Evolutionary conservation across 352 stramenopile genomes (phyloP).

Genomic region (Phytophthora sp.): DNA sequence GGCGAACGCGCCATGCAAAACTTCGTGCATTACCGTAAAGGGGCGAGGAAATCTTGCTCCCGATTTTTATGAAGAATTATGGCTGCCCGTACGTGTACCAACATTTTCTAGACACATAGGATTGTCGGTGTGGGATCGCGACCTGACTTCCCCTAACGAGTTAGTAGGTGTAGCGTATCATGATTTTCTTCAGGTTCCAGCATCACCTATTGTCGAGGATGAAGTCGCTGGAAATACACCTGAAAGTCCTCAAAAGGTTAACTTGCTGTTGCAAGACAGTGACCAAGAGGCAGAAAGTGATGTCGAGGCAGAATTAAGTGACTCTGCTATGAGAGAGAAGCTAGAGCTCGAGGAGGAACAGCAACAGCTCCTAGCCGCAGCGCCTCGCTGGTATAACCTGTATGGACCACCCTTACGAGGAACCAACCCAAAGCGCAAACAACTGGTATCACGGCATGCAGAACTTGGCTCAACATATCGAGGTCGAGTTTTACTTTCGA

Average conservation of each 20-base stretch:
- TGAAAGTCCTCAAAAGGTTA: slow-evolving; percentile 1
- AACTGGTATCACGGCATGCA: slow-evolving; percentile 61
- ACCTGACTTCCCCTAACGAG: slow-evolving; percentile 71
- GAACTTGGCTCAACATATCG: slow-evolving; percentile 84
- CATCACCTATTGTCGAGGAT: neutral
- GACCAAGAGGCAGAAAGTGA: slow-evolving; percentile 4
- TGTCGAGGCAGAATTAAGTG: neutral
- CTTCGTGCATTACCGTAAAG: slow-evolving; percentile 68
- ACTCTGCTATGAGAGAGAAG: slow-evolving; percentile 6
- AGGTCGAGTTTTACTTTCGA: slow-evolving; percentile 79
- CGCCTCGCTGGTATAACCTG: slow-evolving; percentile 79
- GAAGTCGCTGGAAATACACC: neutral
- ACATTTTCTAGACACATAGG: slow-evolving; percentile 77
- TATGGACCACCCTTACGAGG: slow-evolving; percentile 81
- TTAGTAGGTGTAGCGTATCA: slow-evolving; percentile 70
- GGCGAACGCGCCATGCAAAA: slow-evolving; percentile 48
- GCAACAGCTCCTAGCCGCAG: slow-evolving; percentile 4
- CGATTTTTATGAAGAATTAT: slow-evolving; percentile 84
- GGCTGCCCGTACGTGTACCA: slow-evolving; percentile 82
- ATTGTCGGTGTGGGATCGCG: slow-evolving; percentile 84
- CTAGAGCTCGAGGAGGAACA: slow-evolving; percentile 20
- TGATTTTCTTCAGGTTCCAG: slow-evolving; percentile 74
- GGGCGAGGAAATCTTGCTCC: slow-evolving; percentile 49
- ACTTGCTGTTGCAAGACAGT: slow-evolving; percentile 10
- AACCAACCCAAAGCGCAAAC: slow-evolving; percentile 57